A percentile compares a stretch with the other conserved stretches of the same genome.
Conservation (phyloP, 208 protist species). For the Crithidia mellificae region DNA sequence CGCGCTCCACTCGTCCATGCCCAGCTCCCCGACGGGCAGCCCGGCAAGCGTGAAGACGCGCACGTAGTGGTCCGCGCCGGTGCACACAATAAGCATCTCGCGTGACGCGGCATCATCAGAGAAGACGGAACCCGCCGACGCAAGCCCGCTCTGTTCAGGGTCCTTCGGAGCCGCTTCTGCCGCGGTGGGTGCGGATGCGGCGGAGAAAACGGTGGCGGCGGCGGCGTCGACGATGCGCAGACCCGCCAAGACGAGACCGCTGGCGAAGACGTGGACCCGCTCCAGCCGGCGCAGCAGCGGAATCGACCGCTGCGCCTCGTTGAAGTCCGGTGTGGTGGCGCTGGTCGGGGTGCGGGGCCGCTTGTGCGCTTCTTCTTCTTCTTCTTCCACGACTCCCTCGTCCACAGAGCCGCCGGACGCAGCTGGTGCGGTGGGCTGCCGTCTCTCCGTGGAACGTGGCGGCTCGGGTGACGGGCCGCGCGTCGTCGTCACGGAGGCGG, state of each 20-base stretch:
- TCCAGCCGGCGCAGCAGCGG: conserved; percentile 37
- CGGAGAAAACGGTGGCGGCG: not conserved
- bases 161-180: too few species aligned
- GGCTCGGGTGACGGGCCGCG: too few species aligned
- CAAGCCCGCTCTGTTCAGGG: too few species aligned
- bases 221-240: conserved; percentile 33
- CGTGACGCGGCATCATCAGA: not conserved
- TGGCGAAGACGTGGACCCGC: conserved; percentile 48
- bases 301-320: conserved; percentile 33
- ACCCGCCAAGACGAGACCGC: conserved; percentile 27
- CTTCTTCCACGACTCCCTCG: too few species aligned
- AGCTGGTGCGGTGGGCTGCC: too few species aligned
- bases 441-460: too few species aligned
- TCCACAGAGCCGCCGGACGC: too few species aligned
- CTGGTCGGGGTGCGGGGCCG: not conserved
- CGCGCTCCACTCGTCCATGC: conserved; percentile 63
- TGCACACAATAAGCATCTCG: conserved; percentile 68
- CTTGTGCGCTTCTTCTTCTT: not conserved
- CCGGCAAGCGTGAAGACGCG: conserved; percentile 71
- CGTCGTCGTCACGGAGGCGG: too few species aligned
- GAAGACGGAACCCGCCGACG: not conserved
- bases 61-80: conserved; percentile 58
- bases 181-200: not conserved
- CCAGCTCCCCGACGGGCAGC: conserved; percentile 70
- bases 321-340: not conserved